Base-by-base conservation (phyloP, 352 stramenopile species). In the Phytophthora gonapodyides region DNA sequence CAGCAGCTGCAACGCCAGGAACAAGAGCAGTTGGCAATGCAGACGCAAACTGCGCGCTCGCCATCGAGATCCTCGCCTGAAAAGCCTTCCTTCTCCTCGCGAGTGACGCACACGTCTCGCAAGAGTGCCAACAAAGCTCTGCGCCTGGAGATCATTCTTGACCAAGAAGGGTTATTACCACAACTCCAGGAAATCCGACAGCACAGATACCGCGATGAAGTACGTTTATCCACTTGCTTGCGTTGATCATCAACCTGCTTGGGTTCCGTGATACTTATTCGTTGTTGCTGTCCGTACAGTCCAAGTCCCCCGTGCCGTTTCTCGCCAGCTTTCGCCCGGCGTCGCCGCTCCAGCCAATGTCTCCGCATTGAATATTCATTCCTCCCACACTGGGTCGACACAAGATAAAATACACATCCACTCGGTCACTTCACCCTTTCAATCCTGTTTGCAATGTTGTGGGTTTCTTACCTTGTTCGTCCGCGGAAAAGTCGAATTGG, bases 91-190 rank as follows among this genome's bases (percentile, higher is more conserved):
- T 73, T 73, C 44, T 53, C 41, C 3, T 61, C 60, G 27, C 60
- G 68, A 7, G 78, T 89, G 30, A 69, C 78, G n/a, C 78, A 91
- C 62, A 87, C 80, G 15, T 73, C 77, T n/a, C 69, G 71, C 46
- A 91, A 89, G 54, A 86, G 67, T 49, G 50, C 78, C 50, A 91
- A 84, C 65, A 56, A 84, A 6, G 73, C 67, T 34, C 74, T 91
- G 15, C 76, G 78, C 2, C 57, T 84, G 21, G 76, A 91, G 53
- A 83, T 75, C 11, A 81, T 87, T 48, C 62, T 83, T 21, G 74
- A 91, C 38, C 79, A 91, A 64, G 63, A 80, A 36, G 78, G 76
- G 0, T 45, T 89, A 21, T 61, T 91, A 40, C 76, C 77, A 6
- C 69, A 80, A 33, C 72, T 87, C 15, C 64, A 74, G 36, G 76